Evolutionary conservation across 2,329 filamentous ascomycete species (phyloP).

Genomic region (Cyanodermella asteris): DNA sequence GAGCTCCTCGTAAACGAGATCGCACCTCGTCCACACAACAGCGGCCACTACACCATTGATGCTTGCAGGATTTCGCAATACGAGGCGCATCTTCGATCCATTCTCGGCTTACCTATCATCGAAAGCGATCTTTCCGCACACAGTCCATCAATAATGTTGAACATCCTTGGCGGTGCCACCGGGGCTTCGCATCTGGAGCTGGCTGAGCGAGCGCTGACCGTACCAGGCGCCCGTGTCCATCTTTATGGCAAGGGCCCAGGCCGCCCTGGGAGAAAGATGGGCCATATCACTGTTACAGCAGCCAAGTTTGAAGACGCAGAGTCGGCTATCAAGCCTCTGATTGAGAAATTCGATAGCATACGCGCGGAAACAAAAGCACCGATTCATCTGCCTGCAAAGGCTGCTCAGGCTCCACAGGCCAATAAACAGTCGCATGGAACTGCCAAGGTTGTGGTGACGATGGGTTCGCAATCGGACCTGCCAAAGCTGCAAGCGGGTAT

Average conservation of each 20-base stretch:
- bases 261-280: conserved; percentile 80
- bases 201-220: conserved; percentile 32
- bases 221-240: conserved; percentile 45
- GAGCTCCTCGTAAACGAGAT: conserved; percentile 68
- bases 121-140: conserved; percentile 22
- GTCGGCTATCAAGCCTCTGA: conserved; percentile 44
- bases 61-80: conserved; percentile 78
- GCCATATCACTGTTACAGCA: conserved; percentile 68
- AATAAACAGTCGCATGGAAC: conserved; percentile 10
- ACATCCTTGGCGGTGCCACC: conserved; percentile 35
- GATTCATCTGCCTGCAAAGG: background rate
- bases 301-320: conserved; percentile 46
- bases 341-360: conserved; percentile 62
- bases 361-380: conserved; percentile 27
- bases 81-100: conserved; percentile 69
- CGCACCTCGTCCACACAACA: conserved; percentile 62
- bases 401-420: background rate
- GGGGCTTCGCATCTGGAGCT: conserved; percentile 37
- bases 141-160: conserved; percentile 31
- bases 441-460: conserved; percentile 23
- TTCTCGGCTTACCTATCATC: conserved; percentile 48
- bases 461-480: conserved; percentile 27
- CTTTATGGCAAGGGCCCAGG: conserved; percentile 77
- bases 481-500: conserved; percentile 22
- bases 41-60: conserved; percentile 83